Conservation (phyloP, 1,139 yeast species). For the Kodamaea plutei region DNA sequence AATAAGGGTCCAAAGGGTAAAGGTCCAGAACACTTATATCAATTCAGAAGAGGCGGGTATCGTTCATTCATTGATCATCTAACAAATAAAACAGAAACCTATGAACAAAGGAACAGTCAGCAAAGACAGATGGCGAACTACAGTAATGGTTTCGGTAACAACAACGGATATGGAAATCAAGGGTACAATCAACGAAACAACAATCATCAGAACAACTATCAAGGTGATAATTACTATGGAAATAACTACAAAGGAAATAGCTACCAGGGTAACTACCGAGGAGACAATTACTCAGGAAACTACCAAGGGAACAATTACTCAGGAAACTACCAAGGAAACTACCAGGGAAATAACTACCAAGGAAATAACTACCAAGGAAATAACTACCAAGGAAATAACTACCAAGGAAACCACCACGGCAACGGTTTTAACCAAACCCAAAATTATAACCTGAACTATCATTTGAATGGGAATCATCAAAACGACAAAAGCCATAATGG, state of each 20-base stretch:
- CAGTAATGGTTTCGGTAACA: slow-evolving; percentile 8
- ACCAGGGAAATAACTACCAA: slow-evolving; percentile 4
- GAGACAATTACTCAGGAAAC: slow-evolving; percentile 1
- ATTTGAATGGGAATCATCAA: slow-evolving; percentile 1
- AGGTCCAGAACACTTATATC: slow-evolving; percentile 29
- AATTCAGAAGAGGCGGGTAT: slow-evolving; percentile 42
- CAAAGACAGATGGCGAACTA: slow-evolving; percentile 9
- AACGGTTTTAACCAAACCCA: slow-evolving; percentile 4
- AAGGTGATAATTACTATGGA: slow-evolving; percentile 7
- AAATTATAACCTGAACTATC: no score
- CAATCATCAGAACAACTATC: slow-evolving; percentile 9
- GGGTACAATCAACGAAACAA: slow-evolving; percentile 11
- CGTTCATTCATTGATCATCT: slow-evolving; percentile 24
- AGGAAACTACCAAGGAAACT: no score
- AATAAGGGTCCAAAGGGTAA: slow-evolving; percentile 42
- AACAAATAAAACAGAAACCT: slow-evolving; percentile 7
- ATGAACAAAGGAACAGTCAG: no score
- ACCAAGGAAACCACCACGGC: slow-evolving; percentile 10
- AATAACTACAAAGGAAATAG: slow-evolving; percentile 5
- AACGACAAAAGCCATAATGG: not conserved
- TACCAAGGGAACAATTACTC: slow-evolving; percentile 1
- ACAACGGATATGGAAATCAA: slow-evolving; percentile 7
- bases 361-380: slow-evolving; percentile 8
- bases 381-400: slow-evolving; percentile 4
- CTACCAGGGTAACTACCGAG: slow-evolving; percentile 8